Percentiles rank a stretch among this genome's conserved stretches.
These are phyloP conservation scores for Carex pumila DNA, from an alignment of 176 grass and related monocot genomes.

Conservation along the genomic window DNA sequence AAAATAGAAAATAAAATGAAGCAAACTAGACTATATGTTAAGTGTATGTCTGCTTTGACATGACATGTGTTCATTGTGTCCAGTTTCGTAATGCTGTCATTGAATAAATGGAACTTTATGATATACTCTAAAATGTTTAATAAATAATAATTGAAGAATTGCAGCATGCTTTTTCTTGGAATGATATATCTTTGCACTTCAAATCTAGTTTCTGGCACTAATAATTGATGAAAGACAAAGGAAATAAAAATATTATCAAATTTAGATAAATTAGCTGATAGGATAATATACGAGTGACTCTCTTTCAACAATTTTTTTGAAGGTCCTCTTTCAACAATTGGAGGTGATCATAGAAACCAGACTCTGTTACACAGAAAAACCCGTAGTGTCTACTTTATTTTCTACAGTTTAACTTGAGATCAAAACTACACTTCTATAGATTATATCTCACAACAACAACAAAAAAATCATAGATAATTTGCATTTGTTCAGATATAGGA, in stretches of 20 bases:
- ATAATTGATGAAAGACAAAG: neutral
- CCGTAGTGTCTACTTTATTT: constrained; percentile 29
- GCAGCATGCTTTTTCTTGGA: neutral
- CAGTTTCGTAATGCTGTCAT: neutral
- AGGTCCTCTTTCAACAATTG: neutral
- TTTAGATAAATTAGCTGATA: neutral
- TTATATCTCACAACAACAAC: constrained; percentile 1
- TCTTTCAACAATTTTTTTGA: neutral
- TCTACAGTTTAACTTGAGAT: constrained; percentile 8
- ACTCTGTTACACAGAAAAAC: constrained; percentile 14
- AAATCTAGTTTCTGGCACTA: neutral
- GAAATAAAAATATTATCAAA: too few relatives aligned
- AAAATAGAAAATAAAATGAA: neutral
- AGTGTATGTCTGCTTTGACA: neutral
- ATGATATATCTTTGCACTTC: neutral
- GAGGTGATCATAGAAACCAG: neutral
- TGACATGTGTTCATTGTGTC: neutral
- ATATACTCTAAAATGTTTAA: neutral
- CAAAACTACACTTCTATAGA: constrained; percentile 7
- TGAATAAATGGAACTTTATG: constrained; percentile 4
- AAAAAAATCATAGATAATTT: constrained; percentile 36
- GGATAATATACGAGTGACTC: neutral
- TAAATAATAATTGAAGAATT: neutral
- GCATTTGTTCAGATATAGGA: constrained; percentile 42
- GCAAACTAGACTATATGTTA: neutral